Evolutionary conservation across 192 early-diverging fungal genomes (phyloP), one percentile per base, ranked within the genome.

Genomic region (Podila epigama): DNA sequence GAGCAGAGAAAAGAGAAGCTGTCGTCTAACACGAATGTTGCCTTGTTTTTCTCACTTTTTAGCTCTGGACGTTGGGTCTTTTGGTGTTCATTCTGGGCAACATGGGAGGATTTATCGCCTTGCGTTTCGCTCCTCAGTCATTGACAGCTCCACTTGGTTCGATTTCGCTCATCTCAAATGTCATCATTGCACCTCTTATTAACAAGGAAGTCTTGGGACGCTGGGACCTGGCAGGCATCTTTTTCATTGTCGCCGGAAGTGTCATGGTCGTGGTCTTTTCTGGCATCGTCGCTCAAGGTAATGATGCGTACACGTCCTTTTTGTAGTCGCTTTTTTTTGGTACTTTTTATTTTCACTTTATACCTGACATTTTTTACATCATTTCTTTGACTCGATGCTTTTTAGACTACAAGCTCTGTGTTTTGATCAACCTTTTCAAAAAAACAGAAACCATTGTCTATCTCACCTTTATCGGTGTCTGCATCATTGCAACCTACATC

Each of bases 121-220:
- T 94, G 51, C 88, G 92, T 59, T 94, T 92, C 79, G 93, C 93
- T 13, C 88, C 93, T 0, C 93, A 94, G 79, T 94, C 93, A 7
- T 69, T 94, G 34, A 86, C 92, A 10, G 93, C 91, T 0, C 90
- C 93, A 2, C 81, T 94, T n/a, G 90, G 92, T 10, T 90, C 89
- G 16, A 86, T 93, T 13, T 89, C 93, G 1, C 82, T 94, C n/a
- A 91, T 94, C 15, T 86, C 90, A 3, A 94, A 94, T 58, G 89
- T 93, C 35, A 88, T 94, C 51, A 79, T 92, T 18, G 93, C 93
- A 7, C 93, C 93, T 3, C 60, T 91, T 11, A 80, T 94, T 50
- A 92, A 94, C 81, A 84, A 88, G 63, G 91, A 94, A 59, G 81
- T 81, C 32, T 87, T 91, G 42, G 82, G 87, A 4, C 69, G 82